A percentile compares a stretch with the other conserved stretches of the same genome.
phyloP scores from a whole-genome alignment of 164 flowering plant species.

The Aristolochia californica region DNA sequence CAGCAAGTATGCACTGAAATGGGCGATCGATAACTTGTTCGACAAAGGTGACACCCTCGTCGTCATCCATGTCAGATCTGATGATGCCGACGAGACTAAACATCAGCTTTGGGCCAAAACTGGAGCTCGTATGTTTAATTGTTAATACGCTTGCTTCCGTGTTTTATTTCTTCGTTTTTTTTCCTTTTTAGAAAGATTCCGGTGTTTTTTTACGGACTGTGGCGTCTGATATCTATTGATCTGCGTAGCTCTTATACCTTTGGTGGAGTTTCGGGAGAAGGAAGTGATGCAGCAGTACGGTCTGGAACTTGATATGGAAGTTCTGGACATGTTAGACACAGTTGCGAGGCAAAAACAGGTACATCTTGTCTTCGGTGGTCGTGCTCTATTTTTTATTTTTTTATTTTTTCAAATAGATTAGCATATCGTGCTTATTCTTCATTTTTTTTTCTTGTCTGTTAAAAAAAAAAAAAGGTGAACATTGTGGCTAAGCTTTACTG shows the following conservation, averaged over 20 bases:
- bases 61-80: conserved; percentile 28
- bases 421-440: neutral
- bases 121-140: conserved; percentile 44
- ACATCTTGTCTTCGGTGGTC: neutral
- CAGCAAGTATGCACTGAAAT: conserved; percentile 40
- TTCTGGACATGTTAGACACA: conserved; percentile 47
- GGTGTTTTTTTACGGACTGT: neutral
- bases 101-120: conserved; percentile 38
- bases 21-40: conserved; percentile 37
- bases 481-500: conserved; percentile 55
- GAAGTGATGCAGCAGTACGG: conserved; percentile 41
- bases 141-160: neutral
- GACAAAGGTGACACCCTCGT: conserved; percentile 29
- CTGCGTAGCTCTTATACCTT: conserved; percentile 52
- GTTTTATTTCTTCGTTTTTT: neutral
- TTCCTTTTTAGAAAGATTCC: neutral
- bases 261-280: conserved; percentile 40
- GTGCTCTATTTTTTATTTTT: neutral
- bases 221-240: neutral
- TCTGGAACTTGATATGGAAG: conserved; percentile 34
- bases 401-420: neutral
- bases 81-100: conserved; percentile 23
- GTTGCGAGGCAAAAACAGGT: conserved; percentile 45
- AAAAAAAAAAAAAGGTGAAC: conserved; percentile 21
- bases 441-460: neutral